Percentiles rank a stretch among this genome's conserved stretches.
Conservation (phyloP, 768 basidiomycete species). For the Leccinum incarnatum region DNA sequence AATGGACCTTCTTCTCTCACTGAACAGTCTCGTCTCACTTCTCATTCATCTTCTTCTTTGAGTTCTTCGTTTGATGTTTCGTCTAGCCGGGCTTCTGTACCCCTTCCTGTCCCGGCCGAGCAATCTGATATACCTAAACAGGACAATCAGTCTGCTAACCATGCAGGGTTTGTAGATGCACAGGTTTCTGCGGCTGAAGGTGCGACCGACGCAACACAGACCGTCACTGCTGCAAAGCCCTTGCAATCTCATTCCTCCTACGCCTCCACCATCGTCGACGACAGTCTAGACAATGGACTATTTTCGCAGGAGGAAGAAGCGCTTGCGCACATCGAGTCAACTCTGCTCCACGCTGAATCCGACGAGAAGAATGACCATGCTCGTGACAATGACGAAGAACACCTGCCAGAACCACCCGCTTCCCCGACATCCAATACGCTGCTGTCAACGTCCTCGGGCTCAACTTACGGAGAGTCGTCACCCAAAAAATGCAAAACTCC, state of each 20-base stretch:
- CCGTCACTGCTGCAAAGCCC: constrained; percentile 26
- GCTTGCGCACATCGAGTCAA: constrained; percentile 14
- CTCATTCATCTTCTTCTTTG: constrained; percentile 32
- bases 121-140: constrained; percentile 40
- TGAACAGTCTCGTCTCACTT: constrained; percentile 32
- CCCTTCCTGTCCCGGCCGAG: constrained; percentile 20
- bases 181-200: constrained; percentile 34
- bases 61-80: constrained; percentile 44
- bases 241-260: constrained; percentile 44
- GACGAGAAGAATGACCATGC: constrained; percentile 21
- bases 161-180: constrained; percentile 43
- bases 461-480: constrained; percentile 45
- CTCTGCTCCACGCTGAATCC: constrained; percentile 15
- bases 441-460: constrained; percentile 31
- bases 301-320: constrained; percentile 29
- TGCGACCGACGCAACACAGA: neutral
- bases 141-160: constrained; percentile 46
- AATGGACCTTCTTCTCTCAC: constrained; percentile 23
- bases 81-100: constrained; percentile 41
- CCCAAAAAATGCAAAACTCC: constrained; percentile 47
- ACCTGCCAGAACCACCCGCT: constrained; percentile 57
- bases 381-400: constrained; percentile 37
- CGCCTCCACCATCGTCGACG: constrained; percentile 52
- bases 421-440: constrained; percentile 55
- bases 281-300: constrained; percentile 36